Evolutionary conservation across 164 flowering plant species (phyloP).

Genomic region (Kingdonia uniflora): DNA sequence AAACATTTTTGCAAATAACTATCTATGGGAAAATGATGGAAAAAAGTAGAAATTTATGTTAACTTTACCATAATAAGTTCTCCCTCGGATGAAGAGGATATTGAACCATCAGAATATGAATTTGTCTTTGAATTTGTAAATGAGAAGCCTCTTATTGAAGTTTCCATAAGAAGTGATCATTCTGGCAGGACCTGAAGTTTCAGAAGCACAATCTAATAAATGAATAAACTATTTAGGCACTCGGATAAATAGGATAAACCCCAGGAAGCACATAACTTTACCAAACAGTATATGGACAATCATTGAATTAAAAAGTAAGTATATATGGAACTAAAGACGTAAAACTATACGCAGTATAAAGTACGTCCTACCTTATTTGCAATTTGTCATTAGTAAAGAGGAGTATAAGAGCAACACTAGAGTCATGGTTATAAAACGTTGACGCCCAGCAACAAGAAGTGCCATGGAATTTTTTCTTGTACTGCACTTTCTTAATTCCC

Average conservation of each 20-base stretch:
- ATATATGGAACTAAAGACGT: too few relatives aligned
- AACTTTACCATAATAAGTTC: conserved; percentile 61
- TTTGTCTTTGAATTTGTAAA: too few relatives aligned
- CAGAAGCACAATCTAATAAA: conserved; percentile 3
- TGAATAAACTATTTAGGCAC: too few relatives aligned
- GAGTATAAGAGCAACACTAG: conserved; percentile 51
- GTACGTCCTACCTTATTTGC: conserved; percentile 65
- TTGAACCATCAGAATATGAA: conserved; percentile 24
- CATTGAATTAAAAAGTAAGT: too few relatives aligned
- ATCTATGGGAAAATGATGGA: conserved; percentile 2
- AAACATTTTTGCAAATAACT: not conserved
- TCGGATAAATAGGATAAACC: too few relatives aligned
- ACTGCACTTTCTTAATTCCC: conserved; percentile 74
- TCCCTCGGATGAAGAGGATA: conserved; percentile 56
- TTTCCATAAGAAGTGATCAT: conserved; percentile 55
- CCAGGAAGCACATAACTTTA: too few relatives aligned
- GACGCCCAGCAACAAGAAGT: conserved; percentile 76
- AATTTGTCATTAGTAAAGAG: conserved; percentile 57
- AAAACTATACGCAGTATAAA: not conserved
- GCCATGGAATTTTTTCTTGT: conserved; percentile 69
- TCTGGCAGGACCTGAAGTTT: conserved; percentile 72
- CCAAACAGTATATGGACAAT: too few relatives aligned
- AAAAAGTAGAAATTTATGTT: too few relatives aligned
- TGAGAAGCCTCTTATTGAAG: conserved; percentile 52
- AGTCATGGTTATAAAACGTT: conserved; percentile 32